Conservation (phyloP, 2,329 filamentous ascomycete genomes). For the Fusarium tjaetaba region DNA sequence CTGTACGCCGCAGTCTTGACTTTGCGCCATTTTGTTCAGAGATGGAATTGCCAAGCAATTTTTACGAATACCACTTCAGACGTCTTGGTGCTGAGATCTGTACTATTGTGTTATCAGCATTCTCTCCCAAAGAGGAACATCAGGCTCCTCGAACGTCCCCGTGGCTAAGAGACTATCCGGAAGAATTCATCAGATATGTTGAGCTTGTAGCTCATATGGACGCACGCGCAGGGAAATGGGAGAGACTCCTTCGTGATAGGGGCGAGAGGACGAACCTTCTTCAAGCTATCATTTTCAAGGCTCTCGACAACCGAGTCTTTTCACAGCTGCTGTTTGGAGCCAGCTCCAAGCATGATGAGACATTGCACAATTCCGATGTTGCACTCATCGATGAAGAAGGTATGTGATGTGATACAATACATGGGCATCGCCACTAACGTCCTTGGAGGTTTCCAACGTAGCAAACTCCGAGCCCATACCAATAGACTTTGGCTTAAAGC, state of each 20-base stretch:
- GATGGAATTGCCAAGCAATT: constrained; percentile 34
- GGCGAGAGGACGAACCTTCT: constrained; percentile 42
- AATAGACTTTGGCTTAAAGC: constrained; percentile 40
- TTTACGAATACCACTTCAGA: constrained; percentile 37
- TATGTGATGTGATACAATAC: constrained; percentile 17
- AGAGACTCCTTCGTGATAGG: constrained; percentile 38
- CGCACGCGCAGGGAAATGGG: constrained; percentile 41
- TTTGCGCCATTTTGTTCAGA: constrained; percentile 24
- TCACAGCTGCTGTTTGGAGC: constrained; percentile 48
- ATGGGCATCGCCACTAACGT: constrained; percentile 3
- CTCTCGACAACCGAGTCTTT: constrained; percentile 43
- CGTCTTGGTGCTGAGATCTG: constrained; percentile 39
- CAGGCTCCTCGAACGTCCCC: constrained; percentile 19
- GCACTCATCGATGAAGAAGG: constrained; percentile 43
- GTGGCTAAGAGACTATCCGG: constrained; percentile 38
- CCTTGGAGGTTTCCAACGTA: constrained; percentile 45
- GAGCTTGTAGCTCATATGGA: constrained; percentile 44
- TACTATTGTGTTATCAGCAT: constrained; percentile 30
- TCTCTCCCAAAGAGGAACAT: constrained; percentile 20
- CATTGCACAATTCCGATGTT: constrained; percentile 38
- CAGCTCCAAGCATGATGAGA: constrained; percentile 32
- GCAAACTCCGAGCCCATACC: constrained; percentile 38
- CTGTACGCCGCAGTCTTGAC: constrained; percentile 27
- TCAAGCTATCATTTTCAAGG: constrained; percentile 44
- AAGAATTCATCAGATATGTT: constrained; percentile 41